Base-by-base conservation (phyloP, 164 flowering plant genomes). In the Dillenia suffruticosa region DNA sequence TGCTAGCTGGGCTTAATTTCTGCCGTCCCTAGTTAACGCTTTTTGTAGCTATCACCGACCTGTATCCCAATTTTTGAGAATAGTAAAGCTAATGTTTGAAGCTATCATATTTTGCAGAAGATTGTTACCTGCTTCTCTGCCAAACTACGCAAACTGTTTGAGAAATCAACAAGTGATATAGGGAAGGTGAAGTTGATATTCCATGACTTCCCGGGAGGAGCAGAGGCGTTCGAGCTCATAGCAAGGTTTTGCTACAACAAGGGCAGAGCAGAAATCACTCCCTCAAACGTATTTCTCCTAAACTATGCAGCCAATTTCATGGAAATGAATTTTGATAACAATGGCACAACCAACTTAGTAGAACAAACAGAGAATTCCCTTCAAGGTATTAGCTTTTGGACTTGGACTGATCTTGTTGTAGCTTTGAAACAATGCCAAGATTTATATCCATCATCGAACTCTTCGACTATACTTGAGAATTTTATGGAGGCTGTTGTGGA, bases 121-220 rank as follows among this genome's bases (percentile, higher is more conserved):
- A 51, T 79, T 65, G 63, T 82, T 44, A 65, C 79, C 44, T 64
- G 74, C 6, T 79, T 62, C 67, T 85, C 84, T 0, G 73, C 78
- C 49, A 81, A 62, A 64, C 58, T 85, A 12, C 65, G 70, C 60
- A 82, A 67, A 56, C 51, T 83, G 22, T 78, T 85, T 52, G 51
- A 65, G 40, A 75, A 63, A 50, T 44, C 64, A 11, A 57, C 46
- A 12, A 63, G 44, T 5, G 15, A 32, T 9, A 49, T 49, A 4
- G 51, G 56, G 44, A 75, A 68, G 46, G 68, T 70, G 47, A 83
- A 81, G 67, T 77, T 84, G 44, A 74, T 74, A 62, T 76, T 84
- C 67, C 71, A 76, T 46, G 82, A 77, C 63, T 79, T 86, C 46
- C 88, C 92, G 2, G 87, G 87, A n/a, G 92, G 88, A 8, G 66